Conservation (phyloP, 2,329 filamentous ascomycete species). For the Ophiocordyceps australis region DNA sequence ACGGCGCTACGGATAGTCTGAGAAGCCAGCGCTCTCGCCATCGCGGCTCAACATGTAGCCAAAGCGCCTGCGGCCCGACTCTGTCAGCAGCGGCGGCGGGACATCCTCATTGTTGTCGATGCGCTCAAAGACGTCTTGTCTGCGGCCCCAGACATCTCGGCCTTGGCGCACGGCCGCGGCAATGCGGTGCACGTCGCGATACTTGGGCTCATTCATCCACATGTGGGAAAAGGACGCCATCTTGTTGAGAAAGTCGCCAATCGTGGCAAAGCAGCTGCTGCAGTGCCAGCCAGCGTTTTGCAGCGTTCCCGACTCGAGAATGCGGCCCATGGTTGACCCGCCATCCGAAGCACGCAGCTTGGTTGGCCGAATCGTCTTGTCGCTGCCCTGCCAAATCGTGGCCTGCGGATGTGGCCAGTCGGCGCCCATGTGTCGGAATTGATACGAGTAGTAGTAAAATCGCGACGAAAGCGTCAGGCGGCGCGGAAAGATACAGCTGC, state of each 20-base stretch:
- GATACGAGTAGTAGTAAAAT: conserved; percentile 41
- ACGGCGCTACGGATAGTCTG: conserved; percentile 18
- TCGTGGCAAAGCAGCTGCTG: conserved; percentile 38
- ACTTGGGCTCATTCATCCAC: conserved; percentile 29
- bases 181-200: conserved; percentile 27
- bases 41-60: conserved; percentile 26
- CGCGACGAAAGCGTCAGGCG: conserved; percentile 30
- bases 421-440: conserved; percentile 21
- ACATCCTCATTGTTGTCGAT: conserved; percentile 33
- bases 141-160: conserved; percentile 33
- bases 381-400: conserved; percentile 25
- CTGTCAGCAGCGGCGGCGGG: conserved; percentile 24
- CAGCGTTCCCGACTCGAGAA: conserved; percentile 23
- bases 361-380: conserved; percentile 28
- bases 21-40: conserved; percentile 26
- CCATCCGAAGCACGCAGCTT: conserved; percentile 31
- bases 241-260: conserved; percentile 35
- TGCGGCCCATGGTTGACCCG: conserved; percentile 16
- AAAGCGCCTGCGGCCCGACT: conserved; percentile 16
- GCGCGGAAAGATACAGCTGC: conserved; percentile 32
- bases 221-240: conserved; percentile 36
- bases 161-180: conserved; percentile 32
- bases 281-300: conserved; percentile 42
- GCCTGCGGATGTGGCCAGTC: conserved; percentile 42
- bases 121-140: conserved; percentile 24